Conservation (phyloP, 2,329 filamentous ascomycete genomes). For the Tolypocladium sp. region DNA sequence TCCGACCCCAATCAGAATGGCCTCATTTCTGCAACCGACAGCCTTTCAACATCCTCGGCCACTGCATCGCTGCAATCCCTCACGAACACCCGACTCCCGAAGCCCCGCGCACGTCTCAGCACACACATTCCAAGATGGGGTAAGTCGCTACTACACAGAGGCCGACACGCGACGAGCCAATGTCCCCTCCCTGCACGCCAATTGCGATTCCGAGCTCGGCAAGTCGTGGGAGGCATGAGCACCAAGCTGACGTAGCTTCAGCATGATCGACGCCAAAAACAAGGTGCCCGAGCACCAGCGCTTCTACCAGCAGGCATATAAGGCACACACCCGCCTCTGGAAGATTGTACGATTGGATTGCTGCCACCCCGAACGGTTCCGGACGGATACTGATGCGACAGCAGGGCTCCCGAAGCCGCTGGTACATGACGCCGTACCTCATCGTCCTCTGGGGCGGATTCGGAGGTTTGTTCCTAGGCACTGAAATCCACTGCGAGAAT, state of each 20-base stretch:
- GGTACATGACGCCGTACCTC: slow-evolving; percentile 61
- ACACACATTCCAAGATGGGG: slow-evolving; percentile 29
- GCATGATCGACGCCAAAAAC: slow-evolving; percentile 65
- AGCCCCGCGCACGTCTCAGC: slow-evolving; percentile 11
- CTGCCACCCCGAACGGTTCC: slow-evolving; percentile 1
- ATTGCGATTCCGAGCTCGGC: neutral
- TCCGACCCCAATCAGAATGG: slow-evolving; percentile 24
- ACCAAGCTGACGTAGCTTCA: slow-evolving; percentile 21
- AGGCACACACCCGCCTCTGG: slow-evolving; percentile 62
- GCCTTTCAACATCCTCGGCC: slow-evolving; percentile 15
- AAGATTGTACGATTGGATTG: slow-evolving; percentile 53
- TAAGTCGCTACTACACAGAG: slow-evolving; percentile 14
- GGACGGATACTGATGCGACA: slow-evolving; percentile 4
- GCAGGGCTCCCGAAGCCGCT: slow-evolving; percentile 56
- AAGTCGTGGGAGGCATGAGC: slow-evolving; percentile 9
- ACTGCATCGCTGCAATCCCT: slow-evolving; percentile 14
- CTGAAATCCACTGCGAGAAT: neutral
- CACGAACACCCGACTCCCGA: slow-evolving; percentile 12
- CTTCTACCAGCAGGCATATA: slow-evolving; percentile 66
- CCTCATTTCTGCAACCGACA: slow-evolving; percentile 25
- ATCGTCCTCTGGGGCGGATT: slow-evolving; percentile 52
- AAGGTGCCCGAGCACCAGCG: slow-evolving; percentile 67
- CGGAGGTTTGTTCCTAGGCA: slow-evolving; percentile 41
- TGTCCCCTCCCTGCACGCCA: neutral
- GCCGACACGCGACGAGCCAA: neutral